Base-by-base conservation (phyloP, 768 basidiomycete species). In the Phaeotremella skinneri region DNA sequence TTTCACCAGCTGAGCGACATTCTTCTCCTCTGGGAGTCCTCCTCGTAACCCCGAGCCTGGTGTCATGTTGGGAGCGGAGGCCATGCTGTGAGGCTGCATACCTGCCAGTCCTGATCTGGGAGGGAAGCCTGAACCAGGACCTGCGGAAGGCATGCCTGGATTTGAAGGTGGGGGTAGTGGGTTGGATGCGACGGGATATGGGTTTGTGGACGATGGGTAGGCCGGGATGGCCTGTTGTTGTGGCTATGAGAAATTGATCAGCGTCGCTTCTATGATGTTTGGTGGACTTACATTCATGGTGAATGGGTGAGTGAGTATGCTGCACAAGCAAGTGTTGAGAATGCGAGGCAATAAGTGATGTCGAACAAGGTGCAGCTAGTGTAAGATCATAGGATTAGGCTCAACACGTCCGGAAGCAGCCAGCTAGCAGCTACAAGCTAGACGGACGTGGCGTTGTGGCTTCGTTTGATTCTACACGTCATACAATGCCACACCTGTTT, bases 41-140 rank as follows among this genome's bases (percentile, higher is more conserved):
- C 67, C 69, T 43, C 70, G 29, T 51, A 68, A 39, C 16, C 70
- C 73, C 16, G 57, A 48, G 23, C 67, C 67, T 16, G 61, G 66
- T 2, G 59, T 55, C 53, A 61, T 64, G 34, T 66, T 60, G 13
- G 74, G 68, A 17, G 62, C 53, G 4, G 64, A 58, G 11, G 66
- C 50, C 27, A 62, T 60, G 3, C 61, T 62, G 53, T 68, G 55
- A 27, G 70, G 65, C 37, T 66, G 64, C 58, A 72, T 67, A 14
- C 70, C 70, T 42, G 73, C 70, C 21, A 66, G 58, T 17, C 72
- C 72, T 43, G 73, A 74, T 52, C 71, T 58, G 32, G 70, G 58
- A 27, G 75, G 74, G 64, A 76, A 76, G 11, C 75, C 75, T 21
- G 73, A 67, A 11, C 75, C 75, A 2, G 75, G 75, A 16, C 75